Base-by-base conservation (phyloP, 176 grass and related monocot species). In the Aegilops speltoides region DNA sequence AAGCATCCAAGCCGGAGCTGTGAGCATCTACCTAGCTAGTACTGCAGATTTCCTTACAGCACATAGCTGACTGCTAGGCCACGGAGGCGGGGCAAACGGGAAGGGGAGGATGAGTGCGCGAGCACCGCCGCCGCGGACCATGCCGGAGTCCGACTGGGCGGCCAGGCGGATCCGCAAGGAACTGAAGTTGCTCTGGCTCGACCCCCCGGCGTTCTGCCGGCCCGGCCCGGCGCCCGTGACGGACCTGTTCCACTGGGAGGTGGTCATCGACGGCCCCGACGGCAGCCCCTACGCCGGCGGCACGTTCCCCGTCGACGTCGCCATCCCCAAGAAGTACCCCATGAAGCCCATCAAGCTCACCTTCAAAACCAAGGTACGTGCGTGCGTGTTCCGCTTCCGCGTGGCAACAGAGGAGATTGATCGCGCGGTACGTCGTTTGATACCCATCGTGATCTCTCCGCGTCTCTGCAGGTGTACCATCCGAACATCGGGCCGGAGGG, bases 261-360 rank as follows among this genome's bases (percentile, higher is more conserved):
- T 77, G 48, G 37, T 82, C 78, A 86, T 89, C 83, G 83, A 82
- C 5, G 88, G 83, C 22, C 83, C 88, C 61, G 63, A 26, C 12
- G 88, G 38, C 70, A 86, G 70, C 83, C 88, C 88, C 7, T 90
- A 82, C 72, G 83, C 48, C n/a, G 83, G 83, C 31, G 88, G 88
- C 7, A 82, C 78, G 50, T 90, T 90, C 83, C 72, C n/a, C 26
- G 0, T 82, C 11, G 78, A 86, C 83, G 12, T 78, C 52, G 5
- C 28, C 3, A 1, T 82, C 36, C 7, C 50, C 33, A 5, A 4
- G 34, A 0, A 15, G 0, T 70, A 82, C 34, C 88, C 88, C 1
- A 5, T 23, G 1, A 8, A 2, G 1, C 71, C 64, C 26, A n/a
- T 64, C 24, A 86, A 64, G 36, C 14, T 90, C 62, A 78, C 83